A percentile compares a stretch with the other conserved stretches of the same genome.
phyloP scores from a whole-genome alignment of 768 basidiomycete species.

The Kwoniella dendrophila region DNA sequence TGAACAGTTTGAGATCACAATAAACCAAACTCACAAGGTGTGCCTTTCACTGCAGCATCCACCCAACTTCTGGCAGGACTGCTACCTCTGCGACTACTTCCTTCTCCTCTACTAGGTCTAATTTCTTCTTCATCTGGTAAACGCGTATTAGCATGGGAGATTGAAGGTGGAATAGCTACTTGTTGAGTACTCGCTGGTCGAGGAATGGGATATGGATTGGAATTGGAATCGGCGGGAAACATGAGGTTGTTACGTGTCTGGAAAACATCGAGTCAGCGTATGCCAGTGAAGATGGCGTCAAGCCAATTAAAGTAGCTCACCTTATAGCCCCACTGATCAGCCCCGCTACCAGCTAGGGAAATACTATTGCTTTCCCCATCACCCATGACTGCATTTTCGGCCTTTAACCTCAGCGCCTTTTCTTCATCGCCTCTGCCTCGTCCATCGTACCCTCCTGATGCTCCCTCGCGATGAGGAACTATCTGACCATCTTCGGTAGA shows the following conservation, averaged over 20 bases:
- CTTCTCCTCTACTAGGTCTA: slow-evolving; percentile 29
- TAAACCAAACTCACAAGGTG: slow-evolving; percentile 69
- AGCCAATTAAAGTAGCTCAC: slow-evolving; percentile 25
- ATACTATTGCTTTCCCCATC: slow-evolving; percentile 31
- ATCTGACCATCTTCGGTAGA: slow-evolving; percentile 45
- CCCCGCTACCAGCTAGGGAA: slow-evolving; percentile 39
- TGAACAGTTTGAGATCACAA: background rate
- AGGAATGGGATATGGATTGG: slow-evolving; percentile 67
- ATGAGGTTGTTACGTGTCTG: slow-evolving; percentile 92
- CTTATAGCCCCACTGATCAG: slow-evolving; percentile 52
- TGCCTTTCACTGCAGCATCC: slow-evolving; percentile 88
- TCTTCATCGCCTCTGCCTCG: slow-evolving; percentile 44
- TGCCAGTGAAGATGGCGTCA: too few species aligned
- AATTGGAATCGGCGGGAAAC: slow-evolving; percentile 91
- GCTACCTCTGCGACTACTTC: slow-evolving; percentile 59
- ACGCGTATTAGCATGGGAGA: slow-evolving; percentile 80
- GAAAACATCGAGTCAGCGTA: background rate
- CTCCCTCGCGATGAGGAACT: slow-evolving; percentile 47
- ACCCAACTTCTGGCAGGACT: slow-evolving; percentile 90
- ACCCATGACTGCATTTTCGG: slow-evolving; percentile 45
- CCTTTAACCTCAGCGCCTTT: slow-evolving; percentile 16
- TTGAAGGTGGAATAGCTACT: slow-evolving; percentile 56
- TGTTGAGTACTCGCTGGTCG: slow-evolving; percentile 11
- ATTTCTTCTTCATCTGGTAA: slow-evolving; percentile 64
- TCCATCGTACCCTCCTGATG: slow-evolving; percentile 38